Base-by-base conservation (phyloP, 2,329 filamentous ascomycete species). In the Cyphellophora europaea region DNA sequence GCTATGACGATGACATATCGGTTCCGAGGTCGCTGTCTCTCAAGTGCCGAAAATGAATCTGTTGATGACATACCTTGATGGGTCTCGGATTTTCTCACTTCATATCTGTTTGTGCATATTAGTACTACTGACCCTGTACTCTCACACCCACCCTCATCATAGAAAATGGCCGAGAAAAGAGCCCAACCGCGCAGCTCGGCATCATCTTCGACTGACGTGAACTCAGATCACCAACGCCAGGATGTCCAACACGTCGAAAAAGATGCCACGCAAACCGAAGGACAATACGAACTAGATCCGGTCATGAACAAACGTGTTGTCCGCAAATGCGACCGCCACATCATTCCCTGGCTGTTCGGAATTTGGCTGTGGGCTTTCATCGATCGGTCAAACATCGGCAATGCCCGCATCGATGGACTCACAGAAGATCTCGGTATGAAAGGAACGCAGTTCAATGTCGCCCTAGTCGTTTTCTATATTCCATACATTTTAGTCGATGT, bases 361-460 rank as follows among this genome's bases (percentile, higher is more conserved):
- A 32, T 32, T 10, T 32, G 30, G 30, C 21, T 25, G 21, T 32
- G 8, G n/a, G 30, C 15, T 30, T 11, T 30, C 27, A 30, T 30
- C 27, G 79, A 67, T 41, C 54, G 79, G 10, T 75, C 79, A 15
- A 83, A 83, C 40, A 79, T 84, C 25, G 79, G 77, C 76, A 50
- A 50, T 47, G 63, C 63, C 21, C 55, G 63, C 4, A 53, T 67
- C 11, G 55, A 63, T 33, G 63, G 63, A 3, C 45, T 69, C 10
- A 60, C 65, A 42, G 48, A 49, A 30, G 57, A 65, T 32, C 51
- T 69, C 28, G 40, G 56, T 30, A 64, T 69, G 63, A 52, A 53
- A 51, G 12, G 57, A 57, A 33, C 55, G 60, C 33, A 68, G 58
- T 51, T 49, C 42, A 49, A 49, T 34, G 49, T 51, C 34, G 48